These are phyloP conservation scores for Rhodofomes roseus DNA, from an alignment of 1,284 basidiomycete genomes.

Conservation along the genomic window DNA sequence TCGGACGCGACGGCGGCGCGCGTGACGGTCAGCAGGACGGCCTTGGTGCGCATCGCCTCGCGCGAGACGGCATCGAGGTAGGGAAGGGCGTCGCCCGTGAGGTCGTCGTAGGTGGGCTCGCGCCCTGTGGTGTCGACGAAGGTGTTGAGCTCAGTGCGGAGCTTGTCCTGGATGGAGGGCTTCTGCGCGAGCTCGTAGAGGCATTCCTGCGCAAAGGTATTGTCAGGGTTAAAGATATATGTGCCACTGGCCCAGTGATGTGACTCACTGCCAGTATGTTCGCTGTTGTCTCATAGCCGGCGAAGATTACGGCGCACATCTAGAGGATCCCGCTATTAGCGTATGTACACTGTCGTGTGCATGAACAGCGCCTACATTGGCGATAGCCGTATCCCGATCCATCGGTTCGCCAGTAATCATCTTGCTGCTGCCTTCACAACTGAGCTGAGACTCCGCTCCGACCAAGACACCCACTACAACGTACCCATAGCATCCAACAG, in stretches of 20 bases:
- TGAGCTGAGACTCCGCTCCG: not conserved
- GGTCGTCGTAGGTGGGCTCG: slow-evolving; percentile 20
- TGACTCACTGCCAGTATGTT: slow-evolving; percentile 21
- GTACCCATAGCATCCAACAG: slow-evolving; percentile 12
- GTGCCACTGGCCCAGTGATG: not conserved
- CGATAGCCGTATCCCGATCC: slow-evolving; percentile 1
- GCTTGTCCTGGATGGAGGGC: slow-evolving; percentile 21
- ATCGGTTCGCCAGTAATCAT: slow-evolving; percentile 1
- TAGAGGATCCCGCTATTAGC: not conserved
- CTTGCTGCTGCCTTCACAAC: not conserved
- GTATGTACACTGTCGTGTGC: not conserved
- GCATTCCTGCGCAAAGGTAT: not conserved
- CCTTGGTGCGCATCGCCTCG: slow-evolving; percentile 34
- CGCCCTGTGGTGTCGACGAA: slow-evolving; percentile 7
- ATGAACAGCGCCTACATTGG: not conserved
- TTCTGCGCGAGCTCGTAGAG: slow-evolving; percentile 26
- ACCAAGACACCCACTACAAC: not conserved
- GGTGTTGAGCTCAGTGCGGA: slow-evolving; percentile 23
- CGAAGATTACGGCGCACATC: slow-evolving; percentile 15
- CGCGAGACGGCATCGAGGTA: slow-evolving; percentile 55
- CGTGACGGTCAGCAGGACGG: slow-evolving; percentile 14
- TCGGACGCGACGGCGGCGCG: slow-evolving; percentile 26
- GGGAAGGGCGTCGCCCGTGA: slow-evolving; percentile 20
- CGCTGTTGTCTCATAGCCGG: slow-evolving; percentile 30
- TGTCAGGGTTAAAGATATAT: too few species aligned